phyloP scores from a whole-genome alignment of 164 flowering plant genomes.

The Annona squamosa region DNA sequence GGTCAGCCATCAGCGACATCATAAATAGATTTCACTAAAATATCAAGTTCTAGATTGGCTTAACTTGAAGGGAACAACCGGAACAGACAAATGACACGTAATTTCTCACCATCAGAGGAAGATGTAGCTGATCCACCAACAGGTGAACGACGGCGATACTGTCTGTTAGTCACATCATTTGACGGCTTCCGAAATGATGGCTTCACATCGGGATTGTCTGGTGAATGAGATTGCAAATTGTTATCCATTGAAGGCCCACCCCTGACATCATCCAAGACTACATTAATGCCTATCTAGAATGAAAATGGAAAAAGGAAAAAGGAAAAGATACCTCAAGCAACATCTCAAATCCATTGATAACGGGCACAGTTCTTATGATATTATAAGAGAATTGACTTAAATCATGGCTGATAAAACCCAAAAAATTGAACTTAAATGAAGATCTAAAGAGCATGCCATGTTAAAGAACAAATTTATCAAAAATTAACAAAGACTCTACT shows the following conservation, averaged over 20 bases:
- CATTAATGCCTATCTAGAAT: not conserved
- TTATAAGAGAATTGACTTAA: not conserved
- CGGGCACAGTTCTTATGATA: not conserved
- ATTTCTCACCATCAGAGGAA: slow-evolving; percentile 52
- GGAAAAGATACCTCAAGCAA: not conserved
- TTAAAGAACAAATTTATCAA: not conserved
- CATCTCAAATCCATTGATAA: not conserved
- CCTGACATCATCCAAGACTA: not conserved
- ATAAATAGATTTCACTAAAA: no score
- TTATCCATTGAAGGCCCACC: slow-evolving; percentile 35
- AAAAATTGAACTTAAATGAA: not conserved
- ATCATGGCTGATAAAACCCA: not conserved
- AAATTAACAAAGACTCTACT: not conserved
- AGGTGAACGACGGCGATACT: slow-evolving; percentile 71
- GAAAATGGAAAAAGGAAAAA: not conserved
- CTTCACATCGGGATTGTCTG: slow-evolving; percentile 35
- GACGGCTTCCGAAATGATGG: slow-evolving; percentile 70
- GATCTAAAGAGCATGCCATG: not conserved
- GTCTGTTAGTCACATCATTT: slow-evolving; percentile 60
- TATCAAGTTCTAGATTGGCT: not conserved
- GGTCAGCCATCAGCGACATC: no score
- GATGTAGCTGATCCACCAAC: slow-evolving; percentile 35
- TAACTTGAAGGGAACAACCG: not conserved
- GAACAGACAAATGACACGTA: not conserved
- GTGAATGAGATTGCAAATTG: slow-evolving; percentile 24